phyloP scores from a whole-genome alignment of 2,329 filamentous ascomycete species.

The Sporothrix inflata region DNA sequence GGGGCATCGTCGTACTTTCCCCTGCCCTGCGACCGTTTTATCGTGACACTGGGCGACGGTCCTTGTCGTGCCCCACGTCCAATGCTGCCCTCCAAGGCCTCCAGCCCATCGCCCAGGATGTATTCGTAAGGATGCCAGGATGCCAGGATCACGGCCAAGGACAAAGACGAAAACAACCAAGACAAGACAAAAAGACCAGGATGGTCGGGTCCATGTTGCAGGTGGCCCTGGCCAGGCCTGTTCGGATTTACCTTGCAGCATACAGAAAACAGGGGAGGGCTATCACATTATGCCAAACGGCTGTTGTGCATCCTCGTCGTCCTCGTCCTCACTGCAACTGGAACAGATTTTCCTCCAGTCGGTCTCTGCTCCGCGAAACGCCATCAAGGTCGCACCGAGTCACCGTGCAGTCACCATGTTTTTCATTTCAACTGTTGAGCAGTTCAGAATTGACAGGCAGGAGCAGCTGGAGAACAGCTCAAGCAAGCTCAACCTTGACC shows the following conservation, averaged over 20 bases:
- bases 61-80: not conserved
- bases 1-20: not conserved
- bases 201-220: constrained; percentile 18
- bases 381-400: not conserved
- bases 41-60: not conserved
- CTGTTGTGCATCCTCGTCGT: too few relatives aligned
- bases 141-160: not conserved
- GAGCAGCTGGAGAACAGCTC: too few relatives aligned
- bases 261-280: not conserved
- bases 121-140: not conserved
- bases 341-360: constrained; percentile 3
- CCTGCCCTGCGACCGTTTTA: constrained; percentile 9
- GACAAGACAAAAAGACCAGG: not conserved
- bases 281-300: constrained; percentile 12
- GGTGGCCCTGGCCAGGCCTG: not conserved
- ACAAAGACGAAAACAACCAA: not conserved
- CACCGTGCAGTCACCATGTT: too few relatives aligned
- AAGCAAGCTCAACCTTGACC: too few relatives aligned
- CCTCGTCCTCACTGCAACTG: too few relatives aligned
- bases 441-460: too few relatives aligned
- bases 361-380: not conserved
- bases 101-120: not conserved
- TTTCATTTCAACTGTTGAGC: too few relatives aligned
- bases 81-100: not conserved
- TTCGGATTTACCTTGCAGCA: not conserved